Percentiles rank a stretch among this genome's conserved stretches.
These are phyloP conservation scores for Elongisporangium undulatum DNA, from an alignment of 352 stramenopile genomes.

Conservation along the genomic window DNA sequence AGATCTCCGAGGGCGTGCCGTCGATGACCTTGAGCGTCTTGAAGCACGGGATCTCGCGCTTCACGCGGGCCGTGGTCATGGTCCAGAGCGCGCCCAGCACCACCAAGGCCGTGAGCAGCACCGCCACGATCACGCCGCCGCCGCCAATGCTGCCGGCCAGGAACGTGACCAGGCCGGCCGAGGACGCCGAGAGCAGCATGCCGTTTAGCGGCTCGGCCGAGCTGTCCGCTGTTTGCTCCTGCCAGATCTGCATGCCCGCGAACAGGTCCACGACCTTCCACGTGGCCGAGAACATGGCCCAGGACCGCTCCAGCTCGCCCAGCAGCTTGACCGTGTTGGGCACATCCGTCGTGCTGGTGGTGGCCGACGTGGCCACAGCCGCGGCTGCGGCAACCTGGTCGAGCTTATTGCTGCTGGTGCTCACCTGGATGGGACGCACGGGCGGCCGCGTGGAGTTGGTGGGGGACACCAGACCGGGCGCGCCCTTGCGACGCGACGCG, in stretches of 20 bases:
- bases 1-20: constrained; percentile 60
- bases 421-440: constrained; percentile 2
- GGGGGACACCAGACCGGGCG: constrained; percentile 9
- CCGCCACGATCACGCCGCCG: constrained; percentile 38
- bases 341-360: constrained; percentile 17
- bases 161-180: constrained; percentile 55
- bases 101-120: constrained; percentile 45
- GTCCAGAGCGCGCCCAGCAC: constrained; percentile 49
- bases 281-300: constrained; percentile 62
- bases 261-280: constrained; percentile 72
- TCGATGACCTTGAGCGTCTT: constrained; percentile 67
- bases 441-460: constrained; percentile 3
- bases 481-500: constrained; percentile 1
- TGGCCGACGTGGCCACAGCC: neutral
- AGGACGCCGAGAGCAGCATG: constrained; percentile 48
- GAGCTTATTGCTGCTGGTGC: constrained; percentile 6
- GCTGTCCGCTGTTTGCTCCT: constrained; percentile 27
- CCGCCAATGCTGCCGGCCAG: constrained; percentile 61
- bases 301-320: constrained; percentile 67
- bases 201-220: constrained; percentile 48
- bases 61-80: constrained; percentile 31
- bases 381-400: neutral
- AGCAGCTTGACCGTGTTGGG: constrained; percentile 61
- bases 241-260: constrained; percentile 61
- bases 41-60: constrained; percentile 50